Evolutionary conservation across 768 basidiomycete genomes (phyloP).

Genomic region (Phallus indusiatus): DNA sequence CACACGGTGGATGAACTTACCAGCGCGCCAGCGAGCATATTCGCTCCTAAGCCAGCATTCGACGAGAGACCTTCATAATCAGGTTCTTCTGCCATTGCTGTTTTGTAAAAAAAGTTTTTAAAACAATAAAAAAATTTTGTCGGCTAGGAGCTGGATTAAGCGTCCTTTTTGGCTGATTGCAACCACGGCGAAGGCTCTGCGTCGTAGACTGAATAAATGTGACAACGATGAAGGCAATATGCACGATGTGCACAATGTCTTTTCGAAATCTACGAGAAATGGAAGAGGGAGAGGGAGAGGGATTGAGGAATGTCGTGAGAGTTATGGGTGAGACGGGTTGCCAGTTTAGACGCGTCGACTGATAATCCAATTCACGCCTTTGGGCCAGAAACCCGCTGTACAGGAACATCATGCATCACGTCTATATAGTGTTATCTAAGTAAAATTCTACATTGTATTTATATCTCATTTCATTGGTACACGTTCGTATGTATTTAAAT

Average conservation of each 20-base stretch:
- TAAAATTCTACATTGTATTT: neutral
- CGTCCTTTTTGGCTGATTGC: neutral
- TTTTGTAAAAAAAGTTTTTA: neutral
- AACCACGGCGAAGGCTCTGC: neutral
- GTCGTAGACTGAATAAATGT: neutral
- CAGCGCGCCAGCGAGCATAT: conserved; percentile 95
- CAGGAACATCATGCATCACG: neutral
- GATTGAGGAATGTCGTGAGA: neutral
- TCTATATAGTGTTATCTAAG: neutral
- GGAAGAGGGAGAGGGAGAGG: neutral
- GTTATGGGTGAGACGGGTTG: neutral
- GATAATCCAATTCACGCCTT: neutral
- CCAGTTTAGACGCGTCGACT: neutral
- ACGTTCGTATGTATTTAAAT: neutral
- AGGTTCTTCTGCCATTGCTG: conserved; percentile 36
- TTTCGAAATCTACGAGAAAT: neutral
- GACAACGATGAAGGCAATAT: neutral
- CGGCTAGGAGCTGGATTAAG: neutral
- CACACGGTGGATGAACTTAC: conserved; percentile 39
- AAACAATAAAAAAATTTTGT: neutral
- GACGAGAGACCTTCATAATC: conserved; percentile 62
- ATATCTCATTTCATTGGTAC: neutral
- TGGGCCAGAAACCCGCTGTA: neutral
- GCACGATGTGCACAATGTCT: neutral
- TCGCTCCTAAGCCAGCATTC: conserved; percentile 75